Conservation (phyloP, 192 early-diverging fungal genomes). For the Phycomyces blakesleeanus region DNA sequence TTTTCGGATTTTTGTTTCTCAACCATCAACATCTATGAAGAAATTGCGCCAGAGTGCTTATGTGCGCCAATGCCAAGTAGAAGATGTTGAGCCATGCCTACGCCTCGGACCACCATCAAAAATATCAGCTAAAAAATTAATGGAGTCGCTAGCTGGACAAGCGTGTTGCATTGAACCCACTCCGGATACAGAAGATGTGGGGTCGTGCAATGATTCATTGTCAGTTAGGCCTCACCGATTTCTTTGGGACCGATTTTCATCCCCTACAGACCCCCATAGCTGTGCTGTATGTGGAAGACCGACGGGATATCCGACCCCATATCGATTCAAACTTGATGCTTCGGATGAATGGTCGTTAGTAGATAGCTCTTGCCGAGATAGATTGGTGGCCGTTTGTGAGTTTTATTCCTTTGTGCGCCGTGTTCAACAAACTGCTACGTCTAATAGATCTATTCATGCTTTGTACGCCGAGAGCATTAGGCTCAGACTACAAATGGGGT, state of each 20-base stretch:
- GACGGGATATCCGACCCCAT: conserved; percentile 36
- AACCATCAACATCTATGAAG: conserved; percentile 55
- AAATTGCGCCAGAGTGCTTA: conserved; percentile 72
- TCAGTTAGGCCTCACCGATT: neutral
- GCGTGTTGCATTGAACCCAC: conserved; percentile 71
- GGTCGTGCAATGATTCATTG: neutral
- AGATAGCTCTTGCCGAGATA: conserved; percentile 78
- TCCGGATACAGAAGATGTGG: conserved; percentile 22
- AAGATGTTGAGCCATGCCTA: conserved; percentile 88
- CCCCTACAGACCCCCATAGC: conserved; percentile 4
- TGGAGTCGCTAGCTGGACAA: conserved; percentile 75
- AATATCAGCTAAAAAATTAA: conserved; percentile 75
- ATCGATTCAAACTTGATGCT: conserved; percentile 58
- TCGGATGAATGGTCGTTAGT: conserved; percentile 65
- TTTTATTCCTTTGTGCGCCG: conserved; percentile 89
- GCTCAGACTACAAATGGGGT: conserved; percentile 83
- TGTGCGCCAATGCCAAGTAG: conserved; percentile 77
- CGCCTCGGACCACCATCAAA: conserved; percentile 82
- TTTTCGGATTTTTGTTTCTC: conserved; percentile 62
- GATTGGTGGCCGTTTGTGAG: conserved; percentile 80
- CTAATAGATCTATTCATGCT: conserved; percentile 65
- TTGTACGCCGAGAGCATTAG: conserved; percentile 77
- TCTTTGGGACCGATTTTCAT: conserved; percentile 45
- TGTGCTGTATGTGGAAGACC: conserved; percentile 47
- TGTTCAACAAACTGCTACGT: conserved; percentile 73